Conservation (phyloP, 805 yeast genomes). For the Grigorovia jiainica region DNA sequence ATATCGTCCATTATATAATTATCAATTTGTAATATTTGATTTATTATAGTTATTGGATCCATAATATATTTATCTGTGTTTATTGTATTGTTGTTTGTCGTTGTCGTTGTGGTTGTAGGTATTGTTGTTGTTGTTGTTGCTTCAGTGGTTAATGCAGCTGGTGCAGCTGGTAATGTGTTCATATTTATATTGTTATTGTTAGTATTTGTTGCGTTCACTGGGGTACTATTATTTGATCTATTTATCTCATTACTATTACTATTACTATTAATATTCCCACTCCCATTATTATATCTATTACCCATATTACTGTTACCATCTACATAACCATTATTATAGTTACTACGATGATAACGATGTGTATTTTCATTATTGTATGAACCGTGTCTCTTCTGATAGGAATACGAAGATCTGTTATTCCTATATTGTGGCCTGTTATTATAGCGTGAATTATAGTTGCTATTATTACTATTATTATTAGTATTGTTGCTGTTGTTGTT, state of each 20-base stretch:
- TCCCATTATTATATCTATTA: too few species aligned
- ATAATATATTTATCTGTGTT: too few species aligned
- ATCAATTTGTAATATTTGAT: background rate
- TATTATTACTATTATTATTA: background rate
- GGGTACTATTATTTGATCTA: too few species aligned
- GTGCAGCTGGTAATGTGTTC: background rate
- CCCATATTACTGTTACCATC: too few species aligned
- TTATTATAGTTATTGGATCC: background rate
- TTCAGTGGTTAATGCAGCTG: too few species aligned
- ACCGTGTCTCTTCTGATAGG: background rate
- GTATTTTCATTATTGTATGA: background rate
- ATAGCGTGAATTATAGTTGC: background rate
- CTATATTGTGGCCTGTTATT: background rate
- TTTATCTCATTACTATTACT: background rate
- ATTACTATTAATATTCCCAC: background rate
- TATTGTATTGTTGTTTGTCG: background rate
- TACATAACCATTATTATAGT: background rate
- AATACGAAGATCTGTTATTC: background rate
- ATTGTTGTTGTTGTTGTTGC: too few species aligned
- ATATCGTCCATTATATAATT: conserved; percentile 7
- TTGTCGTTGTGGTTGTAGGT: background rate
- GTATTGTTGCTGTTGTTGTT: background rate
- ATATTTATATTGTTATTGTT: too few species aligned
- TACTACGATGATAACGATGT: background rate
- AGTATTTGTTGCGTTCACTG: too few species aligned